Base-by-base conservation (phyloP, 1,139 yeast species). In the Geotrichum fermentans region DNA sequence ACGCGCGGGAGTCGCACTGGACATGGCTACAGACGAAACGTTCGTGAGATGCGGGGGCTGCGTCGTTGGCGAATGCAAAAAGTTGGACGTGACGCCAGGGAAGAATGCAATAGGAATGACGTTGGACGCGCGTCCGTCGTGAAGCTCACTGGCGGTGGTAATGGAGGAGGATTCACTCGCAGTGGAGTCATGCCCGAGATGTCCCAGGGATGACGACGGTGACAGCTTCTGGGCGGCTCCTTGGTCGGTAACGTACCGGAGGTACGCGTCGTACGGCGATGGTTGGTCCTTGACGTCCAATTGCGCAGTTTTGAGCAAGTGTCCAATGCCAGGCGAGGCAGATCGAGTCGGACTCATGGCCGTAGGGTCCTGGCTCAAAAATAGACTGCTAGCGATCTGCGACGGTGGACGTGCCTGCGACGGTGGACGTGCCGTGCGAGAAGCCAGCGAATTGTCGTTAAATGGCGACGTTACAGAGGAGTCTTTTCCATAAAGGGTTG, bases 101-200 rank as follows among this genome's bases (percentile, higher is more conserved):
- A 87, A 84, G 63, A 86, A 87, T 1, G 92, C 94, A 53, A 87
- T 82, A n/a, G 95, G 95, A 54, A 87, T 73, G 52, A 86, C 80
- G 62, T 87, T 85, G 6, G 90, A 82, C 2, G 92, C 94, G 58
- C 80, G 79, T 22, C 47, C 39, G 20, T 51, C 47, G 7, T 41
- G 36, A n/a, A 39, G 21, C 13, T 40, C 43, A 20, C 29, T 16
- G 7, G 53, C 43, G 13, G 18, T 29, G 13, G 21, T 34, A 1
- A 46, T 35, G 13, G 38, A 41, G 4, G 43, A 40, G 5, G 43
- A 16, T 32, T 32, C 43, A 8, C 45, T 39, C 14, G 24, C 32
- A 2, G 30, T 29, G 20, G 47, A 43, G 13, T 21, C 37, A 18
- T 30, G 47, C 28, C 40, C 43, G 11, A 45, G 16, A 13, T 33